Evolutionary conservation across 352 stramenopile species (phyloP).

Genomic region (Lagenidium giganteum): DNA sequence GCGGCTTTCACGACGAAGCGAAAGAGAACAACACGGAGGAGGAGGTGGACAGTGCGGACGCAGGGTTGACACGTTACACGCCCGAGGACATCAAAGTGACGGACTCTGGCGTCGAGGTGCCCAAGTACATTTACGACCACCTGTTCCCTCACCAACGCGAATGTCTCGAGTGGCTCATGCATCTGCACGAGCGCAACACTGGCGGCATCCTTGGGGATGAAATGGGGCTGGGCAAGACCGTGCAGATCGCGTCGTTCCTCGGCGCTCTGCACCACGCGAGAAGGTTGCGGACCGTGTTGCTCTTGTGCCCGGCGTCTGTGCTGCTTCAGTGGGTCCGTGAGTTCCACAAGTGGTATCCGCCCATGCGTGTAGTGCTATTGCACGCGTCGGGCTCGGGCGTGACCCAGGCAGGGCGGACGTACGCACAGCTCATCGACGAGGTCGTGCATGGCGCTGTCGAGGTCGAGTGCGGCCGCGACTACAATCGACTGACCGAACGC

Average conservation of each 20-base stretch:
- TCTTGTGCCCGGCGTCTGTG: conserved; percentile 91
- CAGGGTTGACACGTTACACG: conserved; percentile 49
- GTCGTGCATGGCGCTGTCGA: conserved; percentile 20
- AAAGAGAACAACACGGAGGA: neutral
- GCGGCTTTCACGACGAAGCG: conserved; percentile 10
- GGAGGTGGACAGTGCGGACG: neutral
- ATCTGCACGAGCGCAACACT: conserved; percentile 91
- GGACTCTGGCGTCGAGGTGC: conserved; percentile 46
- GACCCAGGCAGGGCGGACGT: conserved; percentile 25
- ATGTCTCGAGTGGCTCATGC: conserved; percentile 94
- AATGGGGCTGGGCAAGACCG: conserved; percentile 94
- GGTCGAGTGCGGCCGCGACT: no score
- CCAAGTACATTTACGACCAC: conserved; percentile 48
- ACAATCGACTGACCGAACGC: no score
- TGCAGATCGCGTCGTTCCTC: conserved; percentile 84
- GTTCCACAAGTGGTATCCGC: conserved; percentile 89
- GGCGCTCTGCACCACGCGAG: conserved; percentile 44
- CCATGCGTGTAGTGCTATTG: conserved; percentile 81
- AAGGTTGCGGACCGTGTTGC: conserved; percentile 62
- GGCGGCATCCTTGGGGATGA: conserved; percentile 94
- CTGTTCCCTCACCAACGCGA: conserved; percentile 92
- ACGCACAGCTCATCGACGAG: conserved; percentile 48
- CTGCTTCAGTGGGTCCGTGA: conserved; percentile 94
- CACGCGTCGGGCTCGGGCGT: conserved; percentile 69
- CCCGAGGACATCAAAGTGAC: conserved; percentile 42